These are phyloP conservation scores for Phragmites australis DNA, from an alignment of 176 grass and related monocot species.

Conservation along the genomic window DNA sequence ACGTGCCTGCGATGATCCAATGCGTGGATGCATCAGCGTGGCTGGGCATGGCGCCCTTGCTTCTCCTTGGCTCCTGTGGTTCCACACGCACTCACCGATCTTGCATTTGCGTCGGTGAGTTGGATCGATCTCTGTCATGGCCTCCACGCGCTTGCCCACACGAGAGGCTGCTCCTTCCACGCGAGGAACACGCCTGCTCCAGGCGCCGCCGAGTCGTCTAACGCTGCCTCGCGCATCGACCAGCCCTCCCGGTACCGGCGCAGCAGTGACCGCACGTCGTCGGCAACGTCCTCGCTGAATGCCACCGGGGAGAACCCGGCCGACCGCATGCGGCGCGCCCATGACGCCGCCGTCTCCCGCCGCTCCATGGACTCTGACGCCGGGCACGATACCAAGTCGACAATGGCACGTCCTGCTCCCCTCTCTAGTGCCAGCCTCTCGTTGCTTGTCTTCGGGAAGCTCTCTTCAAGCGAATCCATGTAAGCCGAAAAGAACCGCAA, in stretches of 20 bases:
- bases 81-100: conserved; percentile 22
- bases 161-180: conserved; percentile 94
- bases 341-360: conserved; percentile 66
- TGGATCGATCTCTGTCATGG: conserved; percentile 49
- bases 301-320: conserved; percentile 71
- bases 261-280: conserved; percentile 84
- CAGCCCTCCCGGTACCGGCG: conserved; percentile 88
- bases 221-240: conserved; percentile 64
- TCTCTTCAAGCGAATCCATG: conserved; percentile 93
- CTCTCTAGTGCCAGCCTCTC: conserved; percentile 86
- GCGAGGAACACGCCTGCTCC: conserved; percentile 73
- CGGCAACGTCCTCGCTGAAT: conserved; percentile 93
- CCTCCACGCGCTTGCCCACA: conserved; percentile 95
- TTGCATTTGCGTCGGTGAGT: conserved; percentile 31
- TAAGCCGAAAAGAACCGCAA: conserved; percentile 86
- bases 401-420: conserved; percentile 67
- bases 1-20: conserved; percentile 23
- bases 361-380: conserved; percentile 74
- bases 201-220: conserved; percentile 54
- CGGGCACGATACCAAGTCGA: conserved; percentile 85
- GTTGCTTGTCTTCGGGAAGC: conserved; percentile 86
- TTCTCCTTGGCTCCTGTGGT: conserved; percentile 7
- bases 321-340: conserved; percentile 63
- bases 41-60: background rate
- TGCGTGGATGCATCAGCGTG: conserved; percentile 33